Evolutionary conservation across 306 rosid species (phyloP).

Genomic region (Medicago ruthenica): DNA sequence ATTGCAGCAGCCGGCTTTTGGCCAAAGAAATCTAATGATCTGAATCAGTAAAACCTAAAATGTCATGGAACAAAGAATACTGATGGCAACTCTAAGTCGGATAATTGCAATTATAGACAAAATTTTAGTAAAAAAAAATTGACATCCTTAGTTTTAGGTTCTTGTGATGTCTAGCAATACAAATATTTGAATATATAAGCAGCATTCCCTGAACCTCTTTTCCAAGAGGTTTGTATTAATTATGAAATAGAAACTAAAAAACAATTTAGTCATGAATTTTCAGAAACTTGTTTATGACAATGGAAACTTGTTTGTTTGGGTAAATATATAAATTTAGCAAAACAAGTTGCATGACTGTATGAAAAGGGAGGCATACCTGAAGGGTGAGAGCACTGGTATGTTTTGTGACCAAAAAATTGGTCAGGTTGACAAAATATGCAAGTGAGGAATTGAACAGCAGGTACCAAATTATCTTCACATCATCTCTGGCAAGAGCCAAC

Average conservation of each 20-base stretch:
- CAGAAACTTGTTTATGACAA: constrained; percentile 12
- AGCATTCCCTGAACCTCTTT: background rate
- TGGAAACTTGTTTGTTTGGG: background rate
- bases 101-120: background rate
- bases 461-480: constrained; percentile 94
- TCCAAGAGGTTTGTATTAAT: constrained; percentile 22
- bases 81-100: background rate
- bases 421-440: constrained; percentile 93
- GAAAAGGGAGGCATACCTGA: constrained; percentile 71
- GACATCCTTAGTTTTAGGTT: too few relatives aligned
- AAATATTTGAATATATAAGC: background rate
- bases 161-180: too few relatives aligned
- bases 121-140: background rate
- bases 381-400: constrained; percentile 99
- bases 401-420: constrained; percentile 98
- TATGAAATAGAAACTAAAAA: constrained; percentile 7
- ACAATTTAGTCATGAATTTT: constrained; percentile 8
- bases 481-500: constrained; percentile 96
- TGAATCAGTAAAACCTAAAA: constrained; percentile 22
- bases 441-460: constrained; percentile 90
- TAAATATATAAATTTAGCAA: background rate
- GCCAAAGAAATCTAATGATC: constrained; percentile 23
- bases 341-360: background rate
- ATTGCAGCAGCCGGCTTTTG: background rate
- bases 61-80: constrained; percentile 9